These are phyloP conservation scores for Pezicula neosporulosa DNA, from an alignment of 2,329 filamentous ascomycete genomes.

Conservation along the genomic window DNA sequence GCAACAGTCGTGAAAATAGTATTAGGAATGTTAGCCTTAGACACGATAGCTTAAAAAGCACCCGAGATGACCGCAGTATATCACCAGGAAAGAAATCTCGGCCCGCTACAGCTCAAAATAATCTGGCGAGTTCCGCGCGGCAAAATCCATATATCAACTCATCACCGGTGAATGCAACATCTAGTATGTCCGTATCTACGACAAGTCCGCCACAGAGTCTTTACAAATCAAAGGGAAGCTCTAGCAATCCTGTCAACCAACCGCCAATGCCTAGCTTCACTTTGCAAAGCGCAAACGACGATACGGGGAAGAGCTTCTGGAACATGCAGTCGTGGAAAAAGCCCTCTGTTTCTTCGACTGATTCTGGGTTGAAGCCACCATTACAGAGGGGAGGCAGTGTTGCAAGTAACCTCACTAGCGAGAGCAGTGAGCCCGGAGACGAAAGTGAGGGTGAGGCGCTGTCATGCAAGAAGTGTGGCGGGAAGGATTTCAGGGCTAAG, in stretches of 20 bases:
- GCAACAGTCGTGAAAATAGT: constrained; percentile 38
- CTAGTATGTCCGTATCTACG: constrained; percentile 17
- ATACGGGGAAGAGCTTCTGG: constrained; percentile 47
- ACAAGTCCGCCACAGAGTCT: constrained; percentile 23
- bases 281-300: constrained; percentile 40
- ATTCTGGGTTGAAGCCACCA: constrained; percentile 12
- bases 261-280: constrained; percentile 56
- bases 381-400: constrained; percentile 16
- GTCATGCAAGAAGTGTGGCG: constrained; percentile 55
- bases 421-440: constrained; percentile 36
- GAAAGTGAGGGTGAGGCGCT: constrained; percentile 44
- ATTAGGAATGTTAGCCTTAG: constrained; percentile 18
- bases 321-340: constrained; percentile 49
- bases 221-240: constrained; percentile 7
- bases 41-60: constrained; percentile 32
- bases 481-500: constrained; percentile 59
- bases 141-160: constrained; percentile 22
- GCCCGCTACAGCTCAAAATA: constrained; percentile 14
- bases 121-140: constrained; percentile 22
- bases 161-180: constrained; percentile 11
- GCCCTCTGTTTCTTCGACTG: constrained; percentile 8
- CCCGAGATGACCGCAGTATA: constrained; percentile 49
- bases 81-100: constrained; percentile 37
- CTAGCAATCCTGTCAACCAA: constrained; percentile 21
- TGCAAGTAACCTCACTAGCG: constrained; percentile 56